Conservation (phyloP, 2,329 filamentous ascomycete genomes). For the Davidsoniella eucalypti region DNA sequence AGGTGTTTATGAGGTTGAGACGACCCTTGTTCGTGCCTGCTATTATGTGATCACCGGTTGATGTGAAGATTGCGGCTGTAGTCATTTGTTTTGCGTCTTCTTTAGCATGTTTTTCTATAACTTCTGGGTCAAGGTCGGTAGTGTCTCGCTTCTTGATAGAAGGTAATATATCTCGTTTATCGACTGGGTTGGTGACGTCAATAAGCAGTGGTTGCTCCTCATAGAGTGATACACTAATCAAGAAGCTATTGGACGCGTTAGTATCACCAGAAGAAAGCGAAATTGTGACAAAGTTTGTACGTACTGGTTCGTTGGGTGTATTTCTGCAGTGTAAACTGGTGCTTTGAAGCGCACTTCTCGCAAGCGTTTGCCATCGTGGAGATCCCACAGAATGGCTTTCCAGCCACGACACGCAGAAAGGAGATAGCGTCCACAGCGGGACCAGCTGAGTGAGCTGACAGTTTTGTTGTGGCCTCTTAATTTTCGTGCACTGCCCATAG, state of each 20-base stretch:
- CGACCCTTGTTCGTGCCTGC: slow-evolving; percentile 90
- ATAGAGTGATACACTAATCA: slow-evolving; percentile 82
- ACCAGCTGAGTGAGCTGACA: slow-evolving; percentile 93
- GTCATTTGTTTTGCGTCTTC: slow-evolving; percentile 92
- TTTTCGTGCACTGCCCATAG: slow-evolving; percentile 89
- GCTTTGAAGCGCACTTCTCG: slow-evolving; percentile 83
- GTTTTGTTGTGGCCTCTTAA: slow-evolving; percentile 83
- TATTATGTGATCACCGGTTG: slow-evolving; percentile 72
- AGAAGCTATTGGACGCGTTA: slow-evolving; percentile 35
- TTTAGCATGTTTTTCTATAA: slow-evolving; percentile 69
- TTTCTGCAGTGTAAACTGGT: slow-evolving; percentile 86
- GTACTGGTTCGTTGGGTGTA: slow-evolving; percentile 82
- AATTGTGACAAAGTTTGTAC: slow-evolving; percentile 15
- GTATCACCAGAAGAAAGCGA: not conserved
- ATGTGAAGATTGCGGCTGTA: slow-evolving; percentile 79
- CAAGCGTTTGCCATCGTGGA: slow-evolving; percentile 51
- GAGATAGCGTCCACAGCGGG: slow-evolving; percentile 74
- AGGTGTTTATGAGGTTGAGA: slow-evolving; percentile 83
- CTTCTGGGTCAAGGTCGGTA: slow-evolving; percentile 49
- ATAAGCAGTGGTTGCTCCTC: slow-evolving; percentile 85
- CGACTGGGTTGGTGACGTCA: slow-evolving; percentile 53
- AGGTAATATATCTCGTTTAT: slow-evolving; percentile 61
- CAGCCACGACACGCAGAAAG: slow-evolving; percentile 89
- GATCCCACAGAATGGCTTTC: slow-evolving; percentile 92
- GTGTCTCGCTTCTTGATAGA: slow-evolving; percentile 65